These are phyloP conservation scores for Cladosporium sp. DNA, from an alignment of 2,329 filamentous ascomycete species.

Conservation along the genomic window DNA sequence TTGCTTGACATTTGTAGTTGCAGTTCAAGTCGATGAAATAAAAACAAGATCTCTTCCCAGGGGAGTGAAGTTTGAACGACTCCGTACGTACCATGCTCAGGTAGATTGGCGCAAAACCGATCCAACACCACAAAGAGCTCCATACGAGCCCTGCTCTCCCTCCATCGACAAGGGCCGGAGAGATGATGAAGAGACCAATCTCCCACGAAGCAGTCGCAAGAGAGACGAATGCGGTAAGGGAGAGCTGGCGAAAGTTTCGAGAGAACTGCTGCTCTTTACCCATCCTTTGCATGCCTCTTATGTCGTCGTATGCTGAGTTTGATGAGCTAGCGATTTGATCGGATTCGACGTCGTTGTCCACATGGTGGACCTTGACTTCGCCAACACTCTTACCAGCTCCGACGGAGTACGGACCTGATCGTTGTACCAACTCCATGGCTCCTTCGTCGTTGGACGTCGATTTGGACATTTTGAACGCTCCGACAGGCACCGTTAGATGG, in stretches of 20 bases:
- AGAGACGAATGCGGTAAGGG: conserved; percentile 23
- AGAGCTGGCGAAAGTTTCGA: conserved; percentile 25
- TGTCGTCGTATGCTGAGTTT: conserved; percentile 4
- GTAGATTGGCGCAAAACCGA: conserved; percentile 23
- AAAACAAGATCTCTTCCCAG: too few relatives aligned
- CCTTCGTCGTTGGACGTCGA: not conserved
- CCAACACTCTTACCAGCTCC: not conserved
- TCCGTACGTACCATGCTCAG: conserved; percentile 4
- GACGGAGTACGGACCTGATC: not conserved
- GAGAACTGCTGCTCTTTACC: conserved; percentile 27
- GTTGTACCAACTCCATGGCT: not conserved
- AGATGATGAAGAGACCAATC: conserved; percentile 22
- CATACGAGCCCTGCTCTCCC: conserved; percentile 33
- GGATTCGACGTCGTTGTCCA: conserved; percentile 8
- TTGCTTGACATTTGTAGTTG: not conserved
- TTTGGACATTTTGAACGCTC: not conserved
- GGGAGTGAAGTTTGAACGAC: not conserved
- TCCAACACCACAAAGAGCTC: conserved; percentile 27
- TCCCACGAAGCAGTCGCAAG: conserved; percentile 25
- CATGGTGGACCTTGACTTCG: not conserved
- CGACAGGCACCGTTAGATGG: not conserved
- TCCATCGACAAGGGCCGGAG: conserved; percentile 27
- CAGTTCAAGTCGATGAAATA: too few relatives aligned
- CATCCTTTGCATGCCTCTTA: not conserved
- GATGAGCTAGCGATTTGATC: conserved; percentile 9